Base-by-base conservation (phyloP, 1,139 yeast genomes). In the Lodderomyces pseudojiufengensis region DNA sequence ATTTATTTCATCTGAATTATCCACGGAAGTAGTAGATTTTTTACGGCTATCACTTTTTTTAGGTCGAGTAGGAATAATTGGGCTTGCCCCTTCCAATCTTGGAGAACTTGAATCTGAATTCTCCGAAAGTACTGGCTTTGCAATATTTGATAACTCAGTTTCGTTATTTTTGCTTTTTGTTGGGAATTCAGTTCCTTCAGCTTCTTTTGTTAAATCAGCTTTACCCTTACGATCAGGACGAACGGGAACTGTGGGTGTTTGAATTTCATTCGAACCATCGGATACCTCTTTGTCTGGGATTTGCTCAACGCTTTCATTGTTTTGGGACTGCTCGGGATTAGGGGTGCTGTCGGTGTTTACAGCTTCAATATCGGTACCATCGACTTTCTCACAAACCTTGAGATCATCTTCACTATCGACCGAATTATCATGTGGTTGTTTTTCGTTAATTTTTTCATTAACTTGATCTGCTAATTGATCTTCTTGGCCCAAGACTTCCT, bases 1-100 rank as follows among this genome's bases (percentile, higher is more conserved):
- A 5, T 16, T 25, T 15, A 16, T 18, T 14, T 27, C 32, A 18
- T 24, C 20, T 18, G 20, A 7, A n/a, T n/a, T n/a, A n/a, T n/a
- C n/a, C n/a, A n/a, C 8, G 8, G 27, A 9, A 9, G 24, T 9
- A 22, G 10, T 20, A 28, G 20, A 18, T 5, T 18, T 18, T 18
- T 18, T 7, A 12, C 24, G 7, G 5, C 27, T 22, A 13, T 31
- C 29, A 13, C 29, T 31, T 16, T 27, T 13, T 11, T 13, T 18
- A 28, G 24, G 12, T 18, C 20, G 87, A 21, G 76, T 78, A 16
- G 77, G 78, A 5, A 86, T 86, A 9, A 84, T 81, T 0, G 63
- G 64, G 45, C 55, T 65, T 3, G 54, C 43, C 25, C 42, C 48
- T 8, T 29, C 11, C 4, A 21, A 24, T 13, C 22, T 5, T 18